phyloP scores from a whole-genome alignment of 2,329 filamentous ascomycete genomes.

The Neofusicoccum cordaticola region DNA sequence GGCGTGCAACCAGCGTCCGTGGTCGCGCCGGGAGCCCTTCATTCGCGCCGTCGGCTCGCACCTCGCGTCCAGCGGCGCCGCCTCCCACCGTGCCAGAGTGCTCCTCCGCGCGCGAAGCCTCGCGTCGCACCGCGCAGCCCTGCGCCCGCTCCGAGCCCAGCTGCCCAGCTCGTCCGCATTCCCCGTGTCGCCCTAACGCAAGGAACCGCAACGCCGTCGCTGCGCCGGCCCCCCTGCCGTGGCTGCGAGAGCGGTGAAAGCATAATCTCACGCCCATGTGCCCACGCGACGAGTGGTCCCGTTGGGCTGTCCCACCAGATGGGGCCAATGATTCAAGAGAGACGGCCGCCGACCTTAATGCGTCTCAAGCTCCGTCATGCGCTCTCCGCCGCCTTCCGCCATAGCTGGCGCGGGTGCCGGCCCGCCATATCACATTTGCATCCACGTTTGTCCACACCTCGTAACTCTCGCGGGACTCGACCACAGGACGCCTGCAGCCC shows the following conservation, averaged over 20 bases:
- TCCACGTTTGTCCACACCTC: background rate
- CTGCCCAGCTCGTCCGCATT: background rate
- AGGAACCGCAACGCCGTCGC: slow-evolving; percentile 4
- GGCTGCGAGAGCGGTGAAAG: slow-evolving; percentile 9
- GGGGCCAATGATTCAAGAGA: background rate
- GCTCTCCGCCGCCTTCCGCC: background rate
- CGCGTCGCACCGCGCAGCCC: background rate
- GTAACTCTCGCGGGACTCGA: background rate
- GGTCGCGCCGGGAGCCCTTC: background rate
- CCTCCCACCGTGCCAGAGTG: background rate
- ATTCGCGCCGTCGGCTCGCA: no score
- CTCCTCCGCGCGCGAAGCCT: background rate
- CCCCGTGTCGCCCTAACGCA: slow-evolving; percentile 11
- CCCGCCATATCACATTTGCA: slow-evolving; percentile 1
- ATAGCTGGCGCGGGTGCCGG: background rate
- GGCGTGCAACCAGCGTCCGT: background rate
- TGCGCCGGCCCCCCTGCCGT: background rate
- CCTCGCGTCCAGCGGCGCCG: background rate
- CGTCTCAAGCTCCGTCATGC: background rate
- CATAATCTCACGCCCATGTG: background rate
- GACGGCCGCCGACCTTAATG: background rate
- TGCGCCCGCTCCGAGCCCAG: background rate
- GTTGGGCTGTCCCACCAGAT: background rate
- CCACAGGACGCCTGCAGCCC: background rate
- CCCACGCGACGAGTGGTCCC: background rate